Percentiles rank a stretch among this genome's conserved stretches.
phyloP scores from a whole-genome alignment of 2,329 filamentous ascomycete species.

The Aspergillus quadrilineatus region DNA sequence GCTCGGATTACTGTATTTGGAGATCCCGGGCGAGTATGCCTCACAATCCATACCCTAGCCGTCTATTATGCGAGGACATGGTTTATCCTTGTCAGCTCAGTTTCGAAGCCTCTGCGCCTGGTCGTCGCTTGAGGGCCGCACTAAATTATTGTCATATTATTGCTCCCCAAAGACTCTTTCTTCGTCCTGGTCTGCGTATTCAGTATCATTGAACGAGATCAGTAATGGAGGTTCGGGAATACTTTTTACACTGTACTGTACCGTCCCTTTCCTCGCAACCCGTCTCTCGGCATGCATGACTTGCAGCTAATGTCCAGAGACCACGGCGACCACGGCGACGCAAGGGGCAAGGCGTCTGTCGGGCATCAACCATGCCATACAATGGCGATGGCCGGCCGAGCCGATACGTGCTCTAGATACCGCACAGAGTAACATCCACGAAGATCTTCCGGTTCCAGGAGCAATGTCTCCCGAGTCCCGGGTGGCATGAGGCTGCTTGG shows the following conservation, averaged over 20 bases:
- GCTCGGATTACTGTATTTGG: conserved; percentile 8
- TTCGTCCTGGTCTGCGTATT: background rate
- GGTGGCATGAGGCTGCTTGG: too few relatives aligned
- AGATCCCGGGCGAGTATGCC: background rate
- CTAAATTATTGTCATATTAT: background rate
- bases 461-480: too few relatives aligned
- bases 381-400: background rate
- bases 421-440: background rate
- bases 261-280: too few relatives aligned
- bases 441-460: too few relatives aligned
- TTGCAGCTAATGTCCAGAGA: too few relatives aligned
- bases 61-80: too few relatives aligned
- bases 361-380: background rate
- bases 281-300: too few relatives aligned
- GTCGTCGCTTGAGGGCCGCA: background rate
- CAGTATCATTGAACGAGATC: too few relatives aligned
- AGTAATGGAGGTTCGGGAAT: too few relatives aligned
- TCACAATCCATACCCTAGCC: background rate
- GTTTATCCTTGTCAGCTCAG: background rate
- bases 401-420: background rate
- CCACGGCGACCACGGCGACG: too few relatives aligned
- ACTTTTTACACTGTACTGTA: too few relatives aligned
- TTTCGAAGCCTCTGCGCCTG: background rate
- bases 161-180: background rate
- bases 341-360: too few relatives aligned